Evolutionary conservation across 208 protist genomes (phyloP).

Genomic region (Trypanosoma vivax): DNA sequence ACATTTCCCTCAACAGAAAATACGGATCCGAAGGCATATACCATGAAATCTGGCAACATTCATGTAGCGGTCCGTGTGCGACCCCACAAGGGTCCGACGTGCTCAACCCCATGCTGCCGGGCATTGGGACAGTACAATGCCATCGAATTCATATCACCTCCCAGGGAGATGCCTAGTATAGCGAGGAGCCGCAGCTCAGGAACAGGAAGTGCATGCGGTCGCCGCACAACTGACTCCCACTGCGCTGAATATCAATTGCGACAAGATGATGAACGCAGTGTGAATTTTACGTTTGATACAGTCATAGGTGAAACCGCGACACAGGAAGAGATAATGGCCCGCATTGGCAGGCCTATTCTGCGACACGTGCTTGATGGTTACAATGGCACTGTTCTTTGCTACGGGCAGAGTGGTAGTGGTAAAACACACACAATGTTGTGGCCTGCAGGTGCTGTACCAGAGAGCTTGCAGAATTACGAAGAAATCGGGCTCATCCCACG

Average conservation of each 20-base stretch:
- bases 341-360: slow-evolving; percentile 46
- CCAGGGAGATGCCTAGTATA: neutral
- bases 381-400: slow-evolving; percentile 82
- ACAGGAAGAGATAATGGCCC: slow-evolving; percentile 66
- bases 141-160: slow-evolving; percentile 23
- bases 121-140: slow-evolving; percentile 7
- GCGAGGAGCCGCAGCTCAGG: neutral
- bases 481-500: slow-evolving; percentile 14
- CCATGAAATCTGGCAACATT: slow-evolving; percentile 7
- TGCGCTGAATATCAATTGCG: neutral
- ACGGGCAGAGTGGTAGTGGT: slow-evolving; percentile 90
- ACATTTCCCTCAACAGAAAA: neutral
- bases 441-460: slow-evolving; percentile 22
- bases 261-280: slow-evolving; percentile 5
- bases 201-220: neutral
- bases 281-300: slow-evolving; percentile 58
- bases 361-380: slow-evolving; percentile 59
- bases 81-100: slow-evolving; percentile 3
- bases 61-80: slow-evolving; percentile 47
- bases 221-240: neutral
- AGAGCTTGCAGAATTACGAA: neutral
- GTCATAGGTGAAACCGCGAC: slow-evolving; percentile 44
- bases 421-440: slow-evolving; percentile 87
- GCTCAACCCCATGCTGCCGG: slow-evolving; percentile 14
- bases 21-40: neutral